A percentile compares a stretch with the other conserved stretches of the same genome.
phyloP scores from a whole-genome alignment of 1,139 yeast species.

The Scheffersomyces lignicola region DNA sequence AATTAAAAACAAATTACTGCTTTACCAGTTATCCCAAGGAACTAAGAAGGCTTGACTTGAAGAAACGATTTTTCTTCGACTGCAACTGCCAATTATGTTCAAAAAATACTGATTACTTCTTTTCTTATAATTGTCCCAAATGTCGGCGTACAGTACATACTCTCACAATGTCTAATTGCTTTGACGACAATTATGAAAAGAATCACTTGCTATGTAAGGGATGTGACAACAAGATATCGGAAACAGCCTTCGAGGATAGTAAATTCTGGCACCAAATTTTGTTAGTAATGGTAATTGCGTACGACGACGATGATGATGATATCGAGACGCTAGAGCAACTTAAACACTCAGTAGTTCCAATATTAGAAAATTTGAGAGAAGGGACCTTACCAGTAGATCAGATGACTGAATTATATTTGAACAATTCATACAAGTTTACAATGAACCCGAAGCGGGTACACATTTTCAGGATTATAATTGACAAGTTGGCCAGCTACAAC shows the following conservation, averaged over 20 bases:
- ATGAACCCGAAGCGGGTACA: conserved; percentile 5
- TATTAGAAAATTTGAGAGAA: background rate
- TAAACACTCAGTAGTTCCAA: background rate
- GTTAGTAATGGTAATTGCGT: background rate
- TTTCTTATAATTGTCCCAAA: conserved; percentile 19
- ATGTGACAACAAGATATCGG: background rate
- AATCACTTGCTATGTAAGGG: background rate
- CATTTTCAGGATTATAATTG: conserved; percentile 9
- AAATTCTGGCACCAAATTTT: conserved; percentile 1
- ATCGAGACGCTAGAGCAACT: background rate
- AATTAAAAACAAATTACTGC: conserved; percentile 31
- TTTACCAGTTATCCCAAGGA: conserved; percentile 22
- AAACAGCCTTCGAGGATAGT: background rate
- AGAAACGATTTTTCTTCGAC: conserved; percentile 26
- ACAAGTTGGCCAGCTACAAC: conserved; percentile 9
- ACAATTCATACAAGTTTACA: conserved; percentile 4
- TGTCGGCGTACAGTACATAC: conserved; percentile 14
- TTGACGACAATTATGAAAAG: background rate
- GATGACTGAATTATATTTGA: background rate
- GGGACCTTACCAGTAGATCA: background rate
- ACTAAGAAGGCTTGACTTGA: conserved; percentile 19
- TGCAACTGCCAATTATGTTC: conserved; percentile 33
- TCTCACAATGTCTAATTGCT: background rate
- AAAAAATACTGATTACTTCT: conserved; percentile 18
- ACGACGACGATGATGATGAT: conserved; percentile 1